phyloP scores from a whole-genome alignment of 768 basidiomycete genomes.

The Solioccasus polychromus region DNA sequence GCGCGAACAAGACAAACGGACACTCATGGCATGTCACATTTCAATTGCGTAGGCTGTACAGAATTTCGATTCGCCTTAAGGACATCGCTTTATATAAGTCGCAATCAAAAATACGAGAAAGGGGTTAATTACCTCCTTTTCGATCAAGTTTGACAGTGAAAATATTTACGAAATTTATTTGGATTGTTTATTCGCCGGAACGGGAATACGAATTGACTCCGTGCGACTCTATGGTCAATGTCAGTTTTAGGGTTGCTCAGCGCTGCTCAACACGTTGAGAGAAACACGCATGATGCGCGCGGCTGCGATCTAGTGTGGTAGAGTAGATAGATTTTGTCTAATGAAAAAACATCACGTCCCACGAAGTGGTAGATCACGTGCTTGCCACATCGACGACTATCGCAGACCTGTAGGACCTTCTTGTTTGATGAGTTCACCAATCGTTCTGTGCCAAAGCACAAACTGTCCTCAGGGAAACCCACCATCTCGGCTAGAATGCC shows the following conservation, averaged over 20 bases:
- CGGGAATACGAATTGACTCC: no score
- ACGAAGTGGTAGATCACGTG: constrained; percentile 22
- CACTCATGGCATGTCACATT: constrained; percentile 1
- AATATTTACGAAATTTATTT: no score
- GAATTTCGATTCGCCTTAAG: no score
- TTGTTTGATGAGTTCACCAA: constrained; percentile 36
- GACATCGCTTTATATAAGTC: no score
- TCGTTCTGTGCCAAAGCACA: constrained; percentile 62
- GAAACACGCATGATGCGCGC: constrained; percentile 24
- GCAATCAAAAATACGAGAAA: no score
- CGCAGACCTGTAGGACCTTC: background rate
- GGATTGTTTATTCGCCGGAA: no score
- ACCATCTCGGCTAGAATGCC: constrained; percentile 84
- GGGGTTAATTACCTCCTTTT: no score
- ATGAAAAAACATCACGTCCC: background rate
- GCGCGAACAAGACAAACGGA: background rate
- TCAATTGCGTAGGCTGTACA: no score
- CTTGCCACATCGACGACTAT: background rate
- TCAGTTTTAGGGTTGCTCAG: constrained; percentile 10
- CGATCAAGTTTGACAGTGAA: no score
- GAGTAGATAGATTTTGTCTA: background rate
- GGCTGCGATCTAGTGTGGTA: constrained; percentile 10
- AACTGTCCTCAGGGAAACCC: constrained; percentile 79
- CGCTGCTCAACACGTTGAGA: constrained; percentile 1
- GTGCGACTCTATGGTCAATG: no score